Conservation (phyloP, 2,329 filamentous ascomycete genomes). For the Phialocephala sp. region DNA sequence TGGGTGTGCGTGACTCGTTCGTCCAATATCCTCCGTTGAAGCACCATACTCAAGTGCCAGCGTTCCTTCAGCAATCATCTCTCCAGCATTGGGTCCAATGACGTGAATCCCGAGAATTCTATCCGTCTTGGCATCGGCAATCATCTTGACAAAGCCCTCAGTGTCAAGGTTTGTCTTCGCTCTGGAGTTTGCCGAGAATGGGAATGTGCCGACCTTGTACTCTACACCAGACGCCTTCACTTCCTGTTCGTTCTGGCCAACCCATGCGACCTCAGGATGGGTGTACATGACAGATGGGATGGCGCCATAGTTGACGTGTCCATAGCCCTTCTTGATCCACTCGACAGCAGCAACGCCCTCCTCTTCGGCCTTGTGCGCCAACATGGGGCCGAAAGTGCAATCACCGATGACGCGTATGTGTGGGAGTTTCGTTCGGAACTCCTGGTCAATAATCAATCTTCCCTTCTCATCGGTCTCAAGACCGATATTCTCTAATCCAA, state of each 20-base stretch:
- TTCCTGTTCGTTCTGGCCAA: conserved; percentile 96
- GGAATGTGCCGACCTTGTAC: conserved; percentile 93
- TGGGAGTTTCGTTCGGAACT: conserved; percentile 96
- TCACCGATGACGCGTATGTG: conserved; percentile 98
- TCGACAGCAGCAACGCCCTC: conserved; percentile 94
- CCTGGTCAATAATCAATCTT: conserved; percentile 94
- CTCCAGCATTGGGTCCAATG: conserved; percentile 91
- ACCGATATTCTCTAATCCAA: conserved; percentile 92
- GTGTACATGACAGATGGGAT: conserved; percentile 99
- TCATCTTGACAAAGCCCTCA: conserved; percentile 96
- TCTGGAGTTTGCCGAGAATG: conserved; percentile 96
- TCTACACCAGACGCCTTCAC: conserved; percentile 88
- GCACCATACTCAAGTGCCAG: conserved; percentile 96
- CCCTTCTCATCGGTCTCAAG: conserved; percentile 92
- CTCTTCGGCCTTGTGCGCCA: conserved; percentile 99
- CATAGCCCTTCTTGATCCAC: conserved; percentile 97
- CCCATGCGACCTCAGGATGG: conserved; percentile 97
- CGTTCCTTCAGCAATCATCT: conserved; percentile 99
- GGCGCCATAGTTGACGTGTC: conserved; percentile 97
- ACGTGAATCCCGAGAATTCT: conserved; percentile 96
- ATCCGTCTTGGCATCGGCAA: conserved; percentile 95
- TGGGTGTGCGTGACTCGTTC: conserved; percentile 96
- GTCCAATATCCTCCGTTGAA: conserved; percentile 89
- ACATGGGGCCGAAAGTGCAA: conserved; percentile 96
- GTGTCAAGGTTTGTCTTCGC: conserved; percentile 98